phyloP scores from a whole-genome alignment of 768 basidiomycete species.

The Steccherinum ochraceum region DNA sequence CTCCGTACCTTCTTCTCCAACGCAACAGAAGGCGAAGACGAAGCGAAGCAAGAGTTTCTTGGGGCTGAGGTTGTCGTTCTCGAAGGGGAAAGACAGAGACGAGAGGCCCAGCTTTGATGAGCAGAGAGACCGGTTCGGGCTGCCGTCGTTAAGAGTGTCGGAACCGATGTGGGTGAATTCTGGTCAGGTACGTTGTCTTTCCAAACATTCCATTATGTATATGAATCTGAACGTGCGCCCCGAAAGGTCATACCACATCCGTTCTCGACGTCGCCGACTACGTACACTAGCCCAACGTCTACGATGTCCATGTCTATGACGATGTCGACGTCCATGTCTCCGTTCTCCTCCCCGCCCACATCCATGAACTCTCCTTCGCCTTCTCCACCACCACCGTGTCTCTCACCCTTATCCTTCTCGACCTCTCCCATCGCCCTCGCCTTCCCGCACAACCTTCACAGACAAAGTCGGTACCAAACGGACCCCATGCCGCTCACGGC shows the following conservation, averaged over 20 bases:
- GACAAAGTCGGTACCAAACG: no score
- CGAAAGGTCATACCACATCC: no score
- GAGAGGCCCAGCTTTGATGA: background rate
- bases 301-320: no score
- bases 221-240: background rate
- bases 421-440: no score
- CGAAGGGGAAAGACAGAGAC: background rate
- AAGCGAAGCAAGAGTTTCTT: background rate
- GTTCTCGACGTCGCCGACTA: no score
- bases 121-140: background rate
- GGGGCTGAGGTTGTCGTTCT: background rate
- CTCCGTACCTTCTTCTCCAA: background rate
- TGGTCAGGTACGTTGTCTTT: no score
- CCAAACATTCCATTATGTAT: background rate
- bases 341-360: background rate
- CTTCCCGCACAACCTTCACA: background rate
- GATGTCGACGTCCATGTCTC: background rate
- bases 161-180: no score
- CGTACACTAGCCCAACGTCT: no score
- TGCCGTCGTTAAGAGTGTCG: background rate
- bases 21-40: background rate
- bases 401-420: no score
- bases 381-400: no score
- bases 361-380: no score
- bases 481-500: no score